Base-by-base conservation (phyloP, 345 rosid genomes). In the Aquilaria malaccensis region DNA sequence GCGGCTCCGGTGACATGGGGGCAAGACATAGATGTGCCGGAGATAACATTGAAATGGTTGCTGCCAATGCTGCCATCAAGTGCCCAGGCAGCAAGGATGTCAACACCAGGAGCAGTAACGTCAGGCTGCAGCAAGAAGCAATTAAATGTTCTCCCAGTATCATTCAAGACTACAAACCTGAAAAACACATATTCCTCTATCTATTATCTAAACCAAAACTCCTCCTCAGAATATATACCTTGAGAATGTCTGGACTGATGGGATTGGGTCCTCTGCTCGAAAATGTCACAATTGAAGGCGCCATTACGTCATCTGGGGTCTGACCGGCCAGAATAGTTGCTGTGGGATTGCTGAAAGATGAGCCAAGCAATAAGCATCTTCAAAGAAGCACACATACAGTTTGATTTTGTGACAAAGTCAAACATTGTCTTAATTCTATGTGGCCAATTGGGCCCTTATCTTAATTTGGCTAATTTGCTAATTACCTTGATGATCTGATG, bases 181-280 rank as follows among this genome's bases (percentile, higher is more conserved):
- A 37, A 7, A 37, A 37, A 37, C 3, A 37, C 5, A 3, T 37
- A 37, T 3, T 3, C 3, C 7, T 3, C 43, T 0, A 3, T 37
- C 43, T 37, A 3, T 3, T 1, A 37, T 37, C 43, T 37, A 37
- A 37, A 37, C 43, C 1, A 37, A 37, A 37, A 37, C 43, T 37
- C 33, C 6, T 11, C 22, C n/a, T 53, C 10, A 37, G 10, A 6
- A 37, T 37, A 37, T 4, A 37, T 54, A 70, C 76, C 73, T 73
- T 77, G 51, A 77, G 74, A 45, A 77, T 70, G 37, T 73, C 77
- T 9, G 57, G 62, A 14, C 60, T 45, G 33, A 70, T 33, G 3
- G 75, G 67, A 53, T 64, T 77, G 11, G 78, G 81, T 41, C 75
- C 78, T 46, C 77, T 52, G 0, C 77, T 70, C 13, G 78, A 77